Percentiles rank a stretch among this genome's conserved stretches.
phyloP scores from a whole-genome alignment of 306 rosid genomes.

The Cucurbita moschata region DNA sequence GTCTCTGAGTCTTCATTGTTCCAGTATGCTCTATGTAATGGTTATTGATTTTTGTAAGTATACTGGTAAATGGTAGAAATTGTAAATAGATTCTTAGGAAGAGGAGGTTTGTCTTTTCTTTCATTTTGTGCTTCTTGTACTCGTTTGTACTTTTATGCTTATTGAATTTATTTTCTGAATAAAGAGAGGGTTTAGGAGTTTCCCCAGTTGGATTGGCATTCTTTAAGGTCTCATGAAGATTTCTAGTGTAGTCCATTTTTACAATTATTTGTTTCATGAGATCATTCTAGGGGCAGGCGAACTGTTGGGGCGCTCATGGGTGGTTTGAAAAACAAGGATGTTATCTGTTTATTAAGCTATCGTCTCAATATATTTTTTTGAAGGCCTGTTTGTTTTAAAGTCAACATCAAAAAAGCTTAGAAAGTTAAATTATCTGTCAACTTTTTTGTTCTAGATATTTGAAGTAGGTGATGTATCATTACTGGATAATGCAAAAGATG shows the following conservation, averaged over 20 bases:
- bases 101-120: neutral
- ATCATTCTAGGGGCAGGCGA: neutral
- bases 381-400: neutral
- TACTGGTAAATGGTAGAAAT: neutral
- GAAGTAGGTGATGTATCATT: slow-evolving; percentile 75
- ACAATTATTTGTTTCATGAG: neutral
- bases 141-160: neutral
- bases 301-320: neutral
- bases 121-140: neutral
- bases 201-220: neutral
- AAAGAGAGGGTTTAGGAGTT: neutral
- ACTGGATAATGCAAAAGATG: slow-evolving; percentile 59
- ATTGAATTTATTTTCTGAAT: neutral
- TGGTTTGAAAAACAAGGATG: neutral
- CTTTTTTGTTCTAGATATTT: slow-evolving; percentile 43
- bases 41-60: neutral
- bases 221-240: neutral
- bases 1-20: neutral
- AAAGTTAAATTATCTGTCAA: neutral
- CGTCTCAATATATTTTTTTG: neutral
- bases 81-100: neutral
- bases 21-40: neutral
- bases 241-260: neutral
- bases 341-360: neutral
- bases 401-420: neutral